A percentile compares a stretch with the other conserved stretches of the same genome.
phyloP scores from a whole-genome alignment of 805 yeast genomes.

The Hanseniaspora pseudoguilliermondii region DNA sequence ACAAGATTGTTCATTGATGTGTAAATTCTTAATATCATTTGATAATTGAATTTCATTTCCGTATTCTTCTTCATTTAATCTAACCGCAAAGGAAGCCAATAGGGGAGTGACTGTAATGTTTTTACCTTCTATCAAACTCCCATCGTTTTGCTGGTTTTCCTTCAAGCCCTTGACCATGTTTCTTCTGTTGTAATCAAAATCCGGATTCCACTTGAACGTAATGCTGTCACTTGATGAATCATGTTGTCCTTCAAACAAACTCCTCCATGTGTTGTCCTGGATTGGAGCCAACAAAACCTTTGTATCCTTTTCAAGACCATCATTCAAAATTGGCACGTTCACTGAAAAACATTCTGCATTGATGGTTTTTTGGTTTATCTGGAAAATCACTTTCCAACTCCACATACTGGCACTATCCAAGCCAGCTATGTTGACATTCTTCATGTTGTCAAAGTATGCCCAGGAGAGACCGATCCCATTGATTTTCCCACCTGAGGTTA shows the following conservation, averaged over 20 bases:
- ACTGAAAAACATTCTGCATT: slow-evolving; percentile 62
- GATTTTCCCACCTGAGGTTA: slow-evolving; percentile 36
- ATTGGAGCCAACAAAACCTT: slow-evolving; percentile 66
- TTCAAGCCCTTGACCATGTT: slow-evolving; percentile 22
- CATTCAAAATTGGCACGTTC: slow-evolving; percentile 61
- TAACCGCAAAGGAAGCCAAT: slow-evolving; percentile 51
- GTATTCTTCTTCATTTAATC: not conserved
- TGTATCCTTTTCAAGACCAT: slow-evolving; percentile 39
- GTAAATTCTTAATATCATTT: not conserved
- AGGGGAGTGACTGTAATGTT: slow-evolving; percentile 58
- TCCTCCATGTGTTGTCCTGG: slow-evolving; percentile 66
- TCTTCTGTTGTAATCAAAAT: slow-evolving; percentile 39
- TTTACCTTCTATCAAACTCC: slow-evolving; percentile 53
- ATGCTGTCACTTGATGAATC: slow-evolving; percentile 32
- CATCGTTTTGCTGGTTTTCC: slow-evolving; percentile 44
- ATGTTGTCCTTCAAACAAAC: slow-evolving; percentile 35
- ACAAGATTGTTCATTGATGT: too few relatives aligned
- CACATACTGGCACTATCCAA: slow-evolving; percentile 54
- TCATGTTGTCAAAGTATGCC: slow-evolving; percentile 50
- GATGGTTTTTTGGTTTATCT: slow-evolving; percentile 36
- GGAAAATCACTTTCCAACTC: slow-evolving; percentile 47
- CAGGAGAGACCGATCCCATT: slow-evolving; percentile 72
- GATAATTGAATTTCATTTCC: slow-evolving; percentile 19
- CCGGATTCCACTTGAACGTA: slow-evolving; percentile 71
- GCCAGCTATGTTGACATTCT: slow-evolving; percentile 37